Evolutionary conservation across 2,329 filamentous ascomycete species (phyloP), one percentile per base, ranked within the genome.

Genomic region (Colletotrichum tanaceti): DNA sequence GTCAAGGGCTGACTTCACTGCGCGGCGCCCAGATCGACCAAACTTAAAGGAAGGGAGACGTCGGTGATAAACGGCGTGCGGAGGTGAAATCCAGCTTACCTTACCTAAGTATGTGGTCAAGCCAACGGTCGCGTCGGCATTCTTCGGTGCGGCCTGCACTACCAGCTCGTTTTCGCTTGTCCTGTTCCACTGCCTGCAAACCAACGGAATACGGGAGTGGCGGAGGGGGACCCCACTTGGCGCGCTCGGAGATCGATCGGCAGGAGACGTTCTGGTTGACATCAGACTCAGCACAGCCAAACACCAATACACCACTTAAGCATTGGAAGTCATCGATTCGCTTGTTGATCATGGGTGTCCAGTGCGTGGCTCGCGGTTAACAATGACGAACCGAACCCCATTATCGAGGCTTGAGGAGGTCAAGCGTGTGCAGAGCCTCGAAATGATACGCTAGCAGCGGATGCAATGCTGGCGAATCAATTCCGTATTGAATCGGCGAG

Each of bases 161-260:
- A 28, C 38, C 64, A 44, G 47, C 47, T 55, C 43, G 28, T 22
- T 55, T 35, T 46, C 46, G 22, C 18, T 59, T 28, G 35, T 44
- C 18, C 44, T 16, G 14, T 55, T 1, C 24, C 49, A 43, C 65
- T 59, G 61, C 55, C 28, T 32, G 9, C 32, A 35, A 35, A 35
- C 32, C 61, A 54, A 38, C 49, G 62, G 65, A 57, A 60, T 46
- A 60, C 65, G 57, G 55, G 55, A 60, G 62, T 69, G 66, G 61
- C 66, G 66, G 57, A 69, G 35, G 43, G 24, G 24, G 13, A 47
- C 44, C 47, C 66, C 66, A 69, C 66, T 61, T 69, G 50, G 66
- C 55, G 55, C 32, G 5, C 13, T 53, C 65, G 22, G 55, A n/a
- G 65, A 65, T 65, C 65, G 65, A 65, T 65, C 65, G 52, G 58